Evolutionary conservation across 352 stramenopile species (phyloP).

Genomic region (Phytophthora pini): DNA sequence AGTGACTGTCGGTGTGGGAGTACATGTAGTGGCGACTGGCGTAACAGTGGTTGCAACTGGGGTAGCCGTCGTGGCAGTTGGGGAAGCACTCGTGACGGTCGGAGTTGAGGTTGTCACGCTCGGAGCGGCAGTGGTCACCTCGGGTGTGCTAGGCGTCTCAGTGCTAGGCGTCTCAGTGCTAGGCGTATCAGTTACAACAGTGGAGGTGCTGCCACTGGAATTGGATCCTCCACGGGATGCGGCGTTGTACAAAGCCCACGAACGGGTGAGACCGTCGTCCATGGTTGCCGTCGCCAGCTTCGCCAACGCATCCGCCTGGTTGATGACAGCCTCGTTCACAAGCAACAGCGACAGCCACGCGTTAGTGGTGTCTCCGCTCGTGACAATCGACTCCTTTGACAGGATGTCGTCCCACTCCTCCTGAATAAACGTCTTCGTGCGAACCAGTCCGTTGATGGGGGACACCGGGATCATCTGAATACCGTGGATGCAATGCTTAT

Average conservation of each 20-base stretch:
- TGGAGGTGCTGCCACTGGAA: conserved; percentile 22
- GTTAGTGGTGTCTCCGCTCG: conserved; percentile 58
- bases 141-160: conserved; percentile 16
- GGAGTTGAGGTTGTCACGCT: conserved; percentile 3
- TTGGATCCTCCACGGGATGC: conserved; percentile 38
- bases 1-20: not conserved
- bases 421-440: conserved; percentile 65
- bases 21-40: not conserved
- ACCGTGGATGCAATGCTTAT: conserved; percentile 82
- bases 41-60: not conserved
- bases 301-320: conserved; percentile 55
- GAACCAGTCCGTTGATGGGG: conserved; percentile 75
- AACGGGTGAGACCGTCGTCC: conserved; percentile 72
- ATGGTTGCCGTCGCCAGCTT: conserved; percentile 55
- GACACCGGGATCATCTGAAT: conserved; percentile 86
- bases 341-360: conserved; percentile 77
- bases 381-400: conserved; percentile 70
- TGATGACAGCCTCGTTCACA: conserved; percentile 72
- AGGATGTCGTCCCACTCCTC: conserved; percentile 84
- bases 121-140: conserved; percentile 6
- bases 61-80: conserved; percentile 1
- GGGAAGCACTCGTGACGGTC: conserved; percentile 8
- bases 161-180: conserved; percentile 19
- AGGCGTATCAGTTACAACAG: conserved; percentile 12
- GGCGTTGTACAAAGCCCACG: conserved; percentile 79